Base-by-base conservation (phyloP, 2,329 filamentous ascomycete genomes). In the Conoideocrella luteorostrata region DNA sequence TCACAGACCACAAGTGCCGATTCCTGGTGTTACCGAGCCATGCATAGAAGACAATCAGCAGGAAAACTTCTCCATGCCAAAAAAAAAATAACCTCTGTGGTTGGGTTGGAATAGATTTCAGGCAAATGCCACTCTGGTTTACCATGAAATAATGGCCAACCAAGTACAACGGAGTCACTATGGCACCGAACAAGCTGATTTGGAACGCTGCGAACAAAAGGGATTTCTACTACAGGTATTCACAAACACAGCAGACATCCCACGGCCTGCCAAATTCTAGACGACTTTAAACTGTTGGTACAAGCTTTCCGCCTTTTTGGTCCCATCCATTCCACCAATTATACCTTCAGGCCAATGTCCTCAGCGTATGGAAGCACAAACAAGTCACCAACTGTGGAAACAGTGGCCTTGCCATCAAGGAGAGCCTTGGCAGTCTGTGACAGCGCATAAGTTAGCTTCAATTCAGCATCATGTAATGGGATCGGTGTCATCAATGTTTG, bases 261-360 rank as follows among this genome's bases (percentile, higher is more conserved):
- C 56, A 51, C 51, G 51, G 43, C 51, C 57, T 60, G 53, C 57
- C 55, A 54, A 54, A 54, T 40, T 65, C 65, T 67, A 65, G 58
- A 62, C 58, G 55, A 63, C 56, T 59, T 52, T 41, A 29, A 41
- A 65, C 59, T 69, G 62, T 68, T 69, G 64, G 54, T 69, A 69
- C 66, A 69, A 60, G 60, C 55, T 62, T 57, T 57, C 30, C 41
- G 37, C 45, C 18, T 40, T 47, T 45, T 34, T 23, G n/a, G n/a
- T n/a, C 53, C 55, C 55, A 50, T 53, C n/a, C 53, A 50, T 51
- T 55, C 48, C 50, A 47, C 54, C 47, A 52, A 80, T 79, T 94
- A 98, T 78, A 95, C 88, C 66, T 84, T 88, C 63, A 98, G 79
- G 57, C 91, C 94, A 65, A 98, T 76, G 64, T 98, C 93, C 70